phyloP scores from a whole-genome alignment of 345 rosid genomes.

The Physaria fendleri region DNA sequence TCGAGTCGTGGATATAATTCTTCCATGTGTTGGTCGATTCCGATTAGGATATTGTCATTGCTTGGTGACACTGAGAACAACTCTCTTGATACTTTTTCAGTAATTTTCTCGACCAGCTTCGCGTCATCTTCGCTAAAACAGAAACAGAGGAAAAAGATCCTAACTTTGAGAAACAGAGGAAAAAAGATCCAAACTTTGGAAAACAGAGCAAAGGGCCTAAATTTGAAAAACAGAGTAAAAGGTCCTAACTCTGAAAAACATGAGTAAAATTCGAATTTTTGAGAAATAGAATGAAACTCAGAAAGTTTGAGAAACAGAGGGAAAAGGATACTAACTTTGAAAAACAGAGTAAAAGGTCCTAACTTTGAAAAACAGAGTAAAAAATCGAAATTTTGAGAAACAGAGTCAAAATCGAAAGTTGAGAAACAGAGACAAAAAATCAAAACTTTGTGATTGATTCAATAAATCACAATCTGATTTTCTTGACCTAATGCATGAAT shows the following conservation, averaged over 20 bases:
- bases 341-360: not conserved
- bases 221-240: not conserved
- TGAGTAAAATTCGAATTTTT: not conserved
- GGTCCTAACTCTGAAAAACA: too few relatives aligned
- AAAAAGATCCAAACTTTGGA: too few relatives aligned
- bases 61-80: not conserved
- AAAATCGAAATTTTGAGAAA: not conserved
- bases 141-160: not conserved
- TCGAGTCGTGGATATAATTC: constrained; percentile 3
- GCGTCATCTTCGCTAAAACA: constrained; percentile 26
- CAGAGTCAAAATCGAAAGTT: too few relatives aligned
- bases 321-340: too few relatives aligned
- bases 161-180: not conserved
- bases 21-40: constrained; percentile 22
- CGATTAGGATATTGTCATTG: constrained; percentile 11
- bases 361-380: not conserved
- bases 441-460: not conserved
- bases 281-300: too few relatives aligned
- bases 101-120: constrained; percentile 19
- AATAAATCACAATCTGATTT: not conserved
- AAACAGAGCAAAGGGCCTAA: too few relatives aligned
- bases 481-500: not conserved
- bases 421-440: not conserved
- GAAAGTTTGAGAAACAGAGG: too few relatives aligned
- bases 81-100: constrained; percentile 8